Base-by-base conservation (phyloP, 2,329 filamentous ascomycete species). In the Tolypocladium inflatum region DNA sequence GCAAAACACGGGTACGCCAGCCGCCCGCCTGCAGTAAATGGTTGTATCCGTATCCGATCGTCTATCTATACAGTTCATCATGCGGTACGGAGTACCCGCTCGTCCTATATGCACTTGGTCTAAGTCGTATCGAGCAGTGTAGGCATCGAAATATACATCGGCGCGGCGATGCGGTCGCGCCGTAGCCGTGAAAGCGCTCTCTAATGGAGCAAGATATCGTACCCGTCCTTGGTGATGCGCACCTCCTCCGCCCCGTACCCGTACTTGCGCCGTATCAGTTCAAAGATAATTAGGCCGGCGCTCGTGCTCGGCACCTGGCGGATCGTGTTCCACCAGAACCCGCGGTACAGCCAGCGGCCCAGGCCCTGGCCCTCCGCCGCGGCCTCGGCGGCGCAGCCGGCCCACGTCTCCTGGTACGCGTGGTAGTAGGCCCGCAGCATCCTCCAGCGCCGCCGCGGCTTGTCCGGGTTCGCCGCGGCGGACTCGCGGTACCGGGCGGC, bases 241-340 rank as follows among this genome's bases (percentile, higher is more conserved):
- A 85, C 84, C 64, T 80, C 80, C 55, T 87, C 85, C 21, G 78
- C 77, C 2, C 80, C 79, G 59, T 82, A 76, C 2, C 85, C 86
- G 64, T 90, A 91, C 71, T 89, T 90, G 41, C 88, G 77, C 58
- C 89, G 76, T 42, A 91, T 84, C 51, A 92, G 68, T 72, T 92
- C 89, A 68, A 92, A 92, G 23, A 90, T 89, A 63, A 92, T 89
- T 59, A 92, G 69, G 0, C 88, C 89, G 0, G 88, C 88, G 60
- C 85, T 88, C 2, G 89, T 91, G 67, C 87, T 89, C 0, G 89
- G 89, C 2, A 90, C 86, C 71, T 91, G 88, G 6, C 86, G 77
- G 56, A 91, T 80, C 0, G 88, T 88, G 57, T 81, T 86, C 80
- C 82, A 83, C 78, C 87, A 84, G 68, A 91, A 91, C 15, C 85